Percentiles rank a stretch among this genome's conserved stretches.
Evolutionary conservation across 768 basidiomycete species (phyloP).

Genomic region (Phylloporus arenicola): DNA sequence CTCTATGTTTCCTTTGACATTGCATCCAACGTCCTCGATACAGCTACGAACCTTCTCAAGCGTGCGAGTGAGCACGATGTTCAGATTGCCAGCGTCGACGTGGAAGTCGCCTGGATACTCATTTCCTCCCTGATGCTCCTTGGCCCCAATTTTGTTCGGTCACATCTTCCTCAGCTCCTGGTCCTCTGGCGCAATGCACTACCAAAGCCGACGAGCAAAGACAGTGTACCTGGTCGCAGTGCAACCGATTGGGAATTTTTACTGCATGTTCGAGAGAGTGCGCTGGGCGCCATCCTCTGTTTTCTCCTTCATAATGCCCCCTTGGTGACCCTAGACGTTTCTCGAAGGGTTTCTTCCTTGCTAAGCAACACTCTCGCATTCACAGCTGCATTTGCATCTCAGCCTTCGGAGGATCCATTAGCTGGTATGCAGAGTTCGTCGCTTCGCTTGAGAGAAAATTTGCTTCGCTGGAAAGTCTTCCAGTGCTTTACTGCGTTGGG

Average conservation of each 20-base stretch:
- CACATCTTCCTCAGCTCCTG: constrained; percentile 88
- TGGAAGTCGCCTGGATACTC: constrained; percentile 91
- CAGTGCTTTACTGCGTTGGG: constrained; percentile 87
- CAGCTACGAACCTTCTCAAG: constrained; percentile 86
- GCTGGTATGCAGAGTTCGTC: constrained; percentile 41
- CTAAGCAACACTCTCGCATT: constrained; percentile 89
- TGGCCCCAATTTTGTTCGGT: constrained; percentile 88
- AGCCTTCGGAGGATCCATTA: constrained; percentile 61
- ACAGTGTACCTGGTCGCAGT: constrained; percentile 59
- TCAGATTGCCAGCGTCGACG: constrained; percentile 71
- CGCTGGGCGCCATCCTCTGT: constrained; percentile 80
- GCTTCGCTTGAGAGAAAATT: constrained; percentile 73
- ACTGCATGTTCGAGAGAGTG: constrained; percentile 84
- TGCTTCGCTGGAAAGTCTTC: constrained; percentile 78
- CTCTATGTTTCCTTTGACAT: constrained; percentile 95
- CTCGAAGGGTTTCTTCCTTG: constrained; percentile 79
- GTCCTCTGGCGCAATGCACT: constrained; percentile 97
- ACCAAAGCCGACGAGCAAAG: constrained; percentile 91
- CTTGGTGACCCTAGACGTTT: constrained; percentile 86
- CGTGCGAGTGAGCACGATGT: constrained; percentile 89
- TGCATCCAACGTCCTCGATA: constrained; percentile 84
- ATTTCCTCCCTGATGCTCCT: constrained; percentile 89
- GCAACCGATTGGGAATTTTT: constrained; percentile 87
- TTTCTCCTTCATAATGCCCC: constrained; percentile 80
- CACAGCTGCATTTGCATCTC: constrained; percentile 73